phyloP scores from a whole-genome alignment of 1,284 basidiomycete species.

The Neotropicomus parvogracilis region DNA sequence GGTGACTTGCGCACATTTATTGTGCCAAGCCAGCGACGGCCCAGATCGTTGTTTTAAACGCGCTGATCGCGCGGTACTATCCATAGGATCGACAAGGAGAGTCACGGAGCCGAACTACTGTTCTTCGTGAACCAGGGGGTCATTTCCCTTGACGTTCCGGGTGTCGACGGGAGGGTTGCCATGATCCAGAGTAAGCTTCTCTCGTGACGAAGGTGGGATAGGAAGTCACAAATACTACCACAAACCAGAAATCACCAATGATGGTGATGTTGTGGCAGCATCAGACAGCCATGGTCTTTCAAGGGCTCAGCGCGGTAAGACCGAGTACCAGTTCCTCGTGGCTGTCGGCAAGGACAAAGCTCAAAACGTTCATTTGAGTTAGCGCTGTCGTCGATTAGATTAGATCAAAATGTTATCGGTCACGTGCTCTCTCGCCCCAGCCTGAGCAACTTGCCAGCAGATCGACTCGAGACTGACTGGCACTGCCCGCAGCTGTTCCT shows the following conservation, averaged over 20 bases:
- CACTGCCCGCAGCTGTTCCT: not conserved
- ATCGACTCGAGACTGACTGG: constrained; percentile 11
- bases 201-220: constrained; percentile 45
- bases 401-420: constrained; percentile 9
- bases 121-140: constrained; percentile 6
- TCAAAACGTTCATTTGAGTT: too few relatives aligned
- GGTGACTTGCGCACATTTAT: constrained; percentile 9
- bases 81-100: constrained; percentile 13
- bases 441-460: not conserved
- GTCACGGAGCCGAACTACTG: constrained; percentile 7
- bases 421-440: constrained; percentile 26
- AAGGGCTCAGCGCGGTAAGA: too few relatives aligned
- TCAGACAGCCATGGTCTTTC: too few relatives aligned
- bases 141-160: not conserved
- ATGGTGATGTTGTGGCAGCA: too few relatives aligned
- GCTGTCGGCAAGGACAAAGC: too few relatives aligned
- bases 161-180: constrained; percentile 3
- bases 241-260: too few relatives aligned
- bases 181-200: constrained; percentile 38
- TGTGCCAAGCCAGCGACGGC: not conserved
- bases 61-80: constrained; percentile 1
- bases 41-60: not conserved
- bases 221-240: constrained; percentile 43
- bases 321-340: too few relatives aligned
- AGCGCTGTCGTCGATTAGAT: constrained; percentile 14